Evolutionary conservation across 73 alveolate species (phyloP).

Genomic region (Blepharisma stoltei): DNA sequence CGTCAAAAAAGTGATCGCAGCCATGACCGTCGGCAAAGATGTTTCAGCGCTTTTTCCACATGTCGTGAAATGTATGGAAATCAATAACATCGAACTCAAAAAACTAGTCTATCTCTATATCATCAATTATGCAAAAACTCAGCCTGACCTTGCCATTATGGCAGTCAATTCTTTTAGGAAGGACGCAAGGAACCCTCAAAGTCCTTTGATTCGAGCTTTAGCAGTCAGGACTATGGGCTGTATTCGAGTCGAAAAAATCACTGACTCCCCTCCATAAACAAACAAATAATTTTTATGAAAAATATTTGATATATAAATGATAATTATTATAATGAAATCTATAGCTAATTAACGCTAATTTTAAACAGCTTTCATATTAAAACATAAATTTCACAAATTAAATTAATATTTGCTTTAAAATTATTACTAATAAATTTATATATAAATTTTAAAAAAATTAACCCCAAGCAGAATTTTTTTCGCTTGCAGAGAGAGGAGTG

Average conservation of each 20-base stretch:
- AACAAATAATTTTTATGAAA: too few species aligned
- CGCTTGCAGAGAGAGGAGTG: too few species aligned
- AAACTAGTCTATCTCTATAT: conserved; percentile 97
- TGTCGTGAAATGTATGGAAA: conserved; percentile 95
- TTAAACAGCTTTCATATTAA: too few species aligned
- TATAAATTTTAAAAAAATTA: too few species aligned
- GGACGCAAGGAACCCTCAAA: conserved; percentile 77
- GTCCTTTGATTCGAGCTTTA: conserved; percentile 86
- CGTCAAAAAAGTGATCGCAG: conserved; percentile 96
- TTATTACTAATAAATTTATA: too few species aligned
- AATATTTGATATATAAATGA: too few species aligned
- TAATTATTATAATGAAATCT: too few species aligned
- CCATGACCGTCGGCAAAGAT: conserved; percentile 98
- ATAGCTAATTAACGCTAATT: too few species aligned
- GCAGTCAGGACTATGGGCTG: conserved; percentile 98
- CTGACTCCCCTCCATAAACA: too few species aligned
- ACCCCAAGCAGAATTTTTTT: too few species aligned
- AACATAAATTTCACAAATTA: too few species aligned
- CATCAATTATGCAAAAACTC: conserved; percentile 97
- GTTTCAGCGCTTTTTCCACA: conserved; percentile 95
- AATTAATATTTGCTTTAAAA: too few species aligned
- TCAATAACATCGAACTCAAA: conserved; percentile 92
- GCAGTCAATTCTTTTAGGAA: conserved; percentile 97
- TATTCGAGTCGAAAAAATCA: conserved; percentile 74
- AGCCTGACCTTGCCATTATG: conserved; percentile 97